Conservation (phyloP, 2,329 filamentous ascomycete species). For the Venturia oleaginea region DNA sequence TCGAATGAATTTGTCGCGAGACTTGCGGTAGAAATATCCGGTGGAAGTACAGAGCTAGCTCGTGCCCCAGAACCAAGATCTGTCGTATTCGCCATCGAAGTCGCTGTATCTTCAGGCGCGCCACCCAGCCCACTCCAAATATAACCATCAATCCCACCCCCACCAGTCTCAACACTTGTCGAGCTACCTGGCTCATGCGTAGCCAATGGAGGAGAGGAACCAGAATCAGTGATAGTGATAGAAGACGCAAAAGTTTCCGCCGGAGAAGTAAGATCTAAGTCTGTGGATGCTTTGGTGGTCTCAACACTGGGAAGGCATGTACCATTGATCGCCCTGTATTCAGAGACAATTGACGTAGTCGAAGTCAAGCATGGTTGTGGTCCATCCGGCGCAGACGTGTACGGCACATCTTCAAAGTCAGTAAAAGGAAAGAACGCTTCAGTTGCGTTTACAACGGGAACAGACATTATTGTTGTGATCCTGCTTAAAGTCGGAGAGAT, state of each 20-base stretch:
- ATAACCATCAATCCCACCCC: neutral
- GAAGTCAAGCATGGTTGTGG: neutral
- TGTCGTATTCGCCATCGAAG: neutral
- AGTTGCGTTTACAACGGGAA: neutral
- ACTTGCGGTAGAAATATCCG: too few species aligned
- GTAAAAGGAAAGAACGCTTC: neutral
- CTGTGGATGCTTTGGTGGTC: neutral
- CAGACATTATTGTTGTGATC: neutral
- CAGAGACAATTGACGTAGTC: neutral
- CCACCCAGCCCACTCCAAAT: neutral
- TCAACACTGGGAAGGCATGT: neutral
- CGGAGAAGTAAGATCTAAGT: neutral
- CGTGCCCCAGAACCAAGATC: too few species aligned
- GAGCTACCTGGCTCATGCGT: neutral
- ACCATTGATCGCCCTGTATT: neutral
- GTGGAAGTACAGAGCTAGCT: too few species aligned
- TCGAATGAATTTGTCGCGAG: too few species aligned
- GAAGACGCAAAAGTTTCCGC: neutral
- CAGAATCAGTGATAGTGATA: neutral
- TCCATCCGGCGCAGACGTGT: neutral
- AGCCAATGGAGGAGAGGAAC: neutral
- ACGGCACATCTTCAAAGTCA: neutral
- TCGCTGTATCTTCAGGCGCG: neutral
- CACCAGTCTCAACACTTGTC: neutral
- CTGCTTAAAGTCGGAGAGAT: neutral